Conservation (phyloP, 768 basidiomycete genomes). For the Russula sp. region DNA sequence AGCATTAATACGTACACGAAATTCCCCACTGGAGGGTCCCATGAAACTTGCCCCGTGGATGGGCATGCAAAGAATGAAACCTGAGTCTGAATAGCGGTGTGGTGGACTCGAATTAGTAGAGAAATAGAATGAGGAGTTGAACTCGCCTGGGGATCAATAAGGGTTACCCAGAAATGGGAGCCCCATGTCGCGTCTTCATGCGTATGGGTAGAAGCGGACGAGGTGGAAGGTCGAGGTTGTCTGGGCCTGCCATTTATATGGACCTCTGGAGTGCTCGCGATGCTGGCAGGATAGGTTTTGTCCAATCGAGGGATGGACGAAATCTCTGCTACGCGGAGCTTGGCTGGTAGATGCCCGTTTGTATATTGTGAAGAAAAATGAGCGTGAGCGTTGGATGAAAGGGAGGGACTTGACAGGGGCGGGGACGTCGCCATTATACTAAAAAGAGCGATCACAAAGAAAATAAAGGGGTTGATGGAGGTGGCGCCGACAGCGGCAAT, state of each 20-base stretch:
- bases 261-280: constrained; percentile 22
- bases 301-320: constrained; percentile 4
- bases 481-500: not conserved
- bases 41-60: constrained; percentile 84
- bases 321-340: constrained; percentile 2
- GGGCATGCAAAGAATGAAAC: constrained; percentile 87
- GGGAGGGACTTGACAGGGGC: constrained; percentile 15
- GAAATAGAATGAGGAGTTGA: constrained; percentile 5
- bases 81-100: constrained; percentile 44
- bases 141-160: constrained; percentile 82
- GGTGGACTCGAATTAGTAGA: constrained; percentile 23
- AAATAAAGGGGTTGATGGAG: not conserved
- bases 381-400: constrained; percentile 21
- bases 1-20: constrained; percentile 58
- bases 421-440: constrained; percentile 16
- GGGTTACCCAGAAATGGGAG: constrained; percentile 90
- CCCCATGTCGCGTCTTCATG: constrained; percentile 51
- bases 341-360: not conserved
- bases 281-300: constrained; percentile 2
- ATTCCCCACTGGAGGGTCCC: constrained; percentile 86
- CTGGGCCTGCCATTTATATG: constrained; percentile 26
- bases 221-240: constrained; percentile 13
- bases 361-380: constrained; percentile 16
- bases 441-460: not conserved
- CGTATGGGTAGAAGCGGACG: constrained; percentile 5